These are phyloP conservation scores for Odonthalia washingtoniensis DNA, from an alignment of 31 red algal genomes.

Conservation along the genomic window DNA sequence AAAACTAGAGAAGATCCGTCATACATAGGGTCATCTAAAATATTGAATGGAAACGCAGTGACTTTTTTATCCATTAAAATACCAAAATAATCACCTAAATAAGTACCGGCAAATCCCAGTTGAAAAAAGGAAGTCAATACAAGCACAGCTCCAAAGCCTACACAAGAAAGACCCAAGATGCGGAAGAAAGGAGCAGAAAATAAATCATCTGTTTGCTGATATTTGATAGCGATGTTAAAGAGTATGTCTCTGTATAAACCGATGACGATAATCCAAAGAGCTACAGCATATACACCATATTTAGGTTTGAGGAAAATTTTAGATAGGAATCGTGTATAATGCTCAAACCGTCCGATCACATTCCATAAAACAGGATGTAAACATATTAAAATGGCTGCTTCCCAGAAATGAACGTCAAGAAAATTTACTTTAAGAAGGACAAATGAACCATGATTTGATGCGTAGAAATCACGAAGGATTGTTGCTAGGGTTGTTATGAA, in stretches of 20 bases:
- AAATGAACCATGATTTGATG: not conserved
- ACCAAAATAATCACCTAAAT: conserved; percentile 96
- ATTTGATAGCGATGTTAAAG: conserved; percentile 69
- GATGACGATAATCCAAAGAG: conserved; percentile 83
- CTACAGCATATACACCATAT: conserved; percentile 70
- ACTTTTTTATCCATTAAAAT: conserved; percentile 81
- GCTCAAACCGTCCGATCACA: conserved; percentile 76
- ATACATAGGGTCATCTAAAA: conserved; percentile 88
- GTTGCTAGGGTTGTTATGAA: not conserved
- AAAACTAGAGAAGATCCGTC: conserved; percentile 90
- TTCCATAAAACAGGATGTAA: conserved; percentile 92
- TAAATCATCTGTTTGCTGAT: conserved; percentile 22
- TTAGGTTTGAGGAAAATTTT: conserved; percentile 68
- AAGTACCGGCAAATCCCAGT: conserved; percentile 89
- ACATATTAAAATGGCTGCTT: conserved; percentile 64
- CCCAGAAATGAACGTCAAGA: conserved; percentile 52
- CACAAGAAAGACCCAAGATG: conserved; percentile 29
- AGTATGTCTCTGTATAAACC: conserved; percentile 82
- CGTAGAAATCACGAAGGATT: not conserved
- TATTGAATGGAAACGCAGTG: conserved; percentile 86
- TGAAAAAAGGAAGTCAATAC: conserved; percentile 71
- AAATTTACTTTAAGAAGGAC: conserved; percentile 46
- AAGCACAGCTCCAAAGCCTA: conserved; percentile 50
- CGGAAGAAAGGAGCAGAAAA: conserved; percentile 30
- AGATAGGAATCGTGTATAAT: conserved; percentile 71